Evolutionary conservation across 345 rosid genomes (phyloP).

Genomic region (Angophora floribunda): DNA sequence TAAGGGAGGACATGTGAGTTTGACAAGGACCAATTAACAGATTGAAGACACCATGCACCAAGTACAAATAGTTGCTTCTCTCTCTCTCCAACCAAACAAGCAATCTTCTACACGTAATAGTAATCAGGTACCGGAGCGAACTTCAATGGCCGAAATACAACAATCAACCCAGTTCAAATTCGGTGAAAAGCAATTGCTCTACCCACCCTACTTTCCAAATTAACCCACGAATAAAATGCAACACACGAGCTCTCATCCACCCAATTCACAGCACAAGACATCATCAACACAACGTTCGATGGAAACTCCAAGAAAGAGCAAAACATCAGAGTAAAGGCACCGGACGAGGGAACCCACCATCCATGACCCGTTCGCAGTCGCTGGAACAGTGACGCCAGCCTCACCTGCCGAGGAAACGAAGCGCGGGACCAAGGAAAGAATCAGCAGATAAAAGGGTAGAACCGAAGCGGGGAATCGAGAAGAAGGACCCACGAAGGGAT

Average conservation of each 20-base stretch:
- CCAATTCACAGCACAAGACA: neutral
- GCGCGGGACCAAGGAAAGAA: neutral
- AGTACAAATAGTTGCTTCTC: neutral
- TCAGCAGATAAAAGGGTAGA: neutral
- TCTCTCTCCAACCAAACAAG: neutral
- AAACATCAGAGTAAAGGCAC: neutral
- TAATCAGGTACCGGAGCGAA: neutral
- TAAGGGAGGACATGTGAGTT: neutral
- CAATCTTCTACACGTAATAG: neutral
- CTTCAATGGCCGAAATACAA: neutral
- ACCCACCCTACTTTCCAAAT: neutral
- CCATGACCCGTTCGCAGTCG: slow-evolving; percentile 22
- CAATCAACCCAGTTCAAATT: neutral
- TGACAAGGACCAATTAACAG: neutral
- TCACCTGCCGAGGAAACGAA: slow-evolving; percentile 23
- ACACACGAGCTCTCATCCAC: neutral
- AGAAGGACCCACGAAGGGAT: neutral
- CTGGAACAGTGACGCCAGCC: slow-evolving; percentile 17
- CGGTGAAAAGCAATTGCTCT: neutral
- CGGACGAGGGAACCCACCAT: slow-evolving; percentile 29
- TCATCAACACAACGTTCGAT: neutral
- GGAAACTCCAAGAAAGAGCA: neutral
- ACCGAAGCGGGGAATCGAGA: neutral
- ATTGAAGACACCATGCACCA: neutral
- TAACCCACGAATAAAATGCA: neutral